These are phyloP conservation scores for Sporothrix pseudoabietina DNA, from an alignment of 2,329 filamentous ascomycete species.

Conservation along the genomic window DNA sequence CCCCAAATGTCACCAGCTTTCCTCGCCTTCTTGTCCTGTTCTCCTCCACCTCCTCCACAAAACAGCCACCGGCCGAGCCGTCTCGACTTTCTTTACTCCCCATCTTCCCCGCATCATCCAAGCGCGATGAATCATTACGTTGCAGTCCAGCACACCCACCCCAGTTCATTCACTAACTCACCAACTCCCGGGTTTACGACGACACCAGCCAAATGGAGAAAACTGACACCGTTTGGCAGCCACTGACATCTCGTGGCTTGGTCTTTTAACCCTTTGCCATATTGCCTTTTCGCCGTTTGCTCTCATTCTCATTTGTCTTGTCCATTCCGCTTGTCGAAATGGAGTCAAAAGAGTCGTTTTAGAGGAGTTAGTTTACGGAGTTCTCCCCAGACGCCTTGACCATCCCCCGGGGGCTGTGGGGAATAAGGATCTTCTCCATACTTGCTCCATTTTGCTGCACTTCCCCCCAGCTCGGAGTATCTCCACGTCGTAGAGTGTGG, in stretches of 20 bases:
- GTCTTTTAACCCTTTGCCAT: background rate
- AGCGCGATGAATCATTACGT: constrained; percentile 1
- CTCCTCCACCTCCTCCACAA: background rate
- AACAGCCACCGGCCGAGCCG: background rate
- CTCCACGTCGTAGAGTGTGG: background rate
- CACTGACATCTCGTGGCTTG: background rate
- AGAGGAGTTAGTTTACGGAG: background rate
- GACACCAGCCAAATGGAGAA: background rate
- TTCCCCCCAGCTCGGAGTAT: constrained; percentile 4
- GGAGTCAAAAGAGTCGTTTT: background rate
- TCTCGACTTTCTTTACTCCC: background rate
- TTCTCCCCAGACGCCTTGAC: background rate
- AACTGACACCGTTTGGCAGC: background rate
- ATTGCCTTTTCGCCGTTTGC: background rate
- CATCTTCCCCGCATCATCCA: constrained; percentile 2
- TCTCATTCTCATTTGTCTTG: background rate
- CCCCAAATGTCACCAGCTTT: background rate
- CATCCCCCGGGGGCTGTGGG: background rate
- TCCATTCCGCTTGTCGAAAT: background rate
- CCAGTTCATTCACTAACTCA: too few relatives aligned
- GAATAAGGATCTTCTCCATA: background rate
- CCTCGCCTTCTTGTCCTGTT: background rate
- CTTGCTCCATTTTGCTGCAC: background rate
- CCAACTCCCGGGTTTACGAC: too few relatives aligned
- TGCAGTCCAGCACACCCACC: background rate